Conservation (phyloP, 257 asterid genomes). For the Nicotiana attenuata region DNA sequence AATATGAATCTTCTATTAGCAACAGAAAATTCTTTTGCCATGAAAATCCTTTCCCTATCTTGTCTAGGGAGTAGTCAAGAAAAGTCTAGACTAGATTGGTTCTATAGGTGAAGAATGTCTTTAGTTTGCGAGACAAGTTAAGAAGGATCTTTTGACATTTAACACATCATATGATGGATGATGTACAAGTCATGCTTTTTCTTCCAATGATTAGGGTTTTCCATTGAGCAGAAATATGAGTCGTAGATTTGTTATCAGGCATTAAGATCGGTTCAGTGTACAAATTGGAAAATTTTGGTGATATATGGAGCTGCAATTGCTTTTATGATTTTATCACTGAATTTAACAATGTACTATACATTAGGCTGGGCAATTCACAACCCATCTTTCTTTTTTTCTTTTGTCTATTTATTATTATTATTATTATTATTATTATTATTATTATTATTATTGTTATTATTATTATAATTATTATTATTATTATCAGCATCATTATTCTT, state of each 20-base stretch:
- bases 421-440: neutral
- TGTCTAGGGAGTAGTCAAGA: neutral
- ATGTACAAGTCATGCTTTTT: neutral
- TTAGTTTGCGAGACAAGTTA: neutral
- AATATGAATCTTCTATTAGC: neutral
- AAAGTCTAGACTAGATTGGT: neutral
- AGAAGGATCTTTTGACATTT: neutral
- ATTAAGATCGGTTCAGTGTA: neutral
- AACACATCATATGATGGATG: neutral
- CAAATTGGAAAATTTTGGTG: neutral
- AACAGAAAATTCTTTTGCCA: neutral
- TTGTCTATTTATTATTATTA: neutral
- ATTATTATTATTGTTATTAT: neutral
- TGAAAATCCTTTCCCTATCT: neutral
- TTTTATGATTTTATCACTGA: too few species aligned
- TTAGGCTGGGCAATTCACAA: too few species aligned
- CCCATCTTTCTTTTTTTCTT: too few species aligned
- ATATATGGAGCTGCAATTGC: neutral
- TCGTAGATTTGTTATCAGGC: neutral
- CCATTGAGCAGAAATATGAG: neutral
- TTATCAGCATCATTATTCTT: too few species aligned
- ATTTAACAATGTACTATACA: too few species aligned
- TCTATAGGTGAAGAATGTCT: neutral
- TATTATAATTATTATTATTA: neutral
- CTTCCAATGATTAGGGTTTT: neutral